phyloP scores from a whole-genome alignment of 108 stramenopile species.

The Thalassiosira profunda region DNA sequence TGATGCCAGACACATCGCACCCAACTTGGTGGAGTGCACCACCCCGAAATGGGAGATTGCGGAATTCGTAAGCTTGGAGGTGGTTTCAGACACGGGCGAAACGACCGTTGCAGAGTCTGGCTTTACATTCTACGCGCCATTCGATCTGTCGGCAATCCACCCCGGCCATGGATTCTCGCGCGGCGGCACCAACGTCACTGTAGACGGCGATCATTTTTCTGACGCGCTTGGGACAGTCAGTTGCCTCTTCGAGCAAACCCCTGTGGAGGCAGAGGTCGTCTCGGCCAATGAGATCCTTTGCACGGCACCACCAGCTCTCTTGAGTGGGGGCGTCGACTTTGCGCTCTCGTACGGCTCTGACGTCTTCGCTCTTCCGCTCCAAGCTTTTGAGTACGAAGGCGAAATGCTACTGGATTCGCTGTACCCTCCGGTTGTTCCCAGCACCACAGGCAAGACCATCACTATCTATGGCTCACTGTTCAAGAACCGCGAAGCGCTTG shows the following conservation, averaged over 20 bases:
- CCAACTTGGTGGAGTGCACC: conserved; percentile 32
- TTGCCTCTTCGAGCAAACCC: conserved; percentile 15
- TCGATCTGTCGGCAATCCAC: conserved; percentile 15
- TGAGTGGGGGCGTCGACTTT: conserved; percentile 8
- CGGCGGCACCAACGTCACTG: conserved; percentile 31
- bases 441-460: not conserved
- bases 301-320: conserved; percentile 6
- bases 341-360: conserved; percentile 34
- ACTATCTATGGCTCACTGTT: conserved; percentile 23
- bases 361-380: conserved; percentile 7
- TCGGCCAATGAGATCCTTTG: conserved; percentile 18
- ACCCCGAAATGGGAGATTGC: conserved; percentile 14
- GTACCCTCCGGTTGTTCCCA: conserved; percentile 5
- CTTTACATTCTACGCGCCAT: conserved; percentile 30
- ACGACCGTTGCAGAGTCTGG: conserved; percentile 14
- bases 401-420: conserved; percentile 15
- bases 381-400: conserved; percentile 22
- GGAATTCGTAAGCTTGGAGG: conserved; percentile 11
- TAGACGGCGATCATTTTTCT: conserved; percentile 24
- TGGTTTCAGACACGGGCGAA: conserved; percentile 20
- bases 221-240: conserved; percentile 14
- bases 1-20: conserved; percentile 11
- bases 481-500: conserved; percentile 13
- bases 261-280: conserved; percentile 9
- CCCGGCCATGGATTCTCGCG: conserved; percentile 23